These are phyloP conservation scores for Fragaria vesca DNA, from an alignment of 306 rosid genomes.

Conservation along the genomic window DNA sequence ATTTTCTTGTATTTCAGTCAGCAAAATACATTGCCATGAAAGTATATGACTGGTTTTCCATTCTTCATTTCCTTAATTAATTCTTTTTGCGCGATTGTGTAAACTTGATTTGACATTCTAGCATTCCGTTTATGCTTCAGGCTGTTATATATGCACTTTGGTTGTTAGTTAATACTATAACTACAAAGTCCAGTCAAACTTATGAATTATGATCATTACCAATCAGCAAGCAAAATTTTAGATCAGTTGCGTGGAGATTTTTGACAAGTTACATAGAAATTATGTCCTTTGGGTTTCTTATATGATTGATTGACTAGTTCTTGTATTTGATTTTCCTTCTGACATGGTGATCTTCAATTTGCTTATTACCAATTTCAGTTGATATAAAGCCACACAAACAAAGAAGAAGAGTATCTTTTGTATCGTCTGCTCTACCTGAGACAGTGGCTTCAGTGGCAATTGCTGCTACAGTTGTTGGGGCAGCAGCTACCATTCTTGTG, in stretches of 20 bases:
- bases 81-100: neutral
- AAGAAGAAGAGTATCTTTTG: constrained; percentile 47
- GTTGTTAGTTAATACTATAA: neutral
- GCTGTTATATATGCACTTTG: neutral
- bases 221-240: neutral
- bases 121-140: neutral
- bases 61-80: neutral
- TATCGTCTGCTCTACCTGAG: constrained; percentile 64
- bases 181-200: neutral
- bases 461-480: constrained; percentile 74
- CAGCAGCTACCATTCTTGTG: constrained; percentile 74
- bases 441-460: constrained; percentile 85
- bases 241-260: neutral
- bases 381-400: constrained; percentile 49
- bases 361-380: constrained; percentile 21
- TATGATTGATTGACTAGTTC: constrained; percentile 6
- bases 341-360: constrained; percentile 23
- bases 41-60: neutral
- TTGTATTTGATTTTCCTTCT: constrained; percentile 19
- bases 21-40: neutral
- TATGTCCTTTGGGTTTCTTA: neutral
- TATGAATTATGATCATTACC: neutral
- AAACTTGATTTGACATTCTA: neutral
- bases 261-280: neutral
- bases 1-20: neutral